Evolutionary conservation across 2,329 filamentous ascomycete genomes (phyloP).

Genomic region (Colletotrichum phormii): DNA sequence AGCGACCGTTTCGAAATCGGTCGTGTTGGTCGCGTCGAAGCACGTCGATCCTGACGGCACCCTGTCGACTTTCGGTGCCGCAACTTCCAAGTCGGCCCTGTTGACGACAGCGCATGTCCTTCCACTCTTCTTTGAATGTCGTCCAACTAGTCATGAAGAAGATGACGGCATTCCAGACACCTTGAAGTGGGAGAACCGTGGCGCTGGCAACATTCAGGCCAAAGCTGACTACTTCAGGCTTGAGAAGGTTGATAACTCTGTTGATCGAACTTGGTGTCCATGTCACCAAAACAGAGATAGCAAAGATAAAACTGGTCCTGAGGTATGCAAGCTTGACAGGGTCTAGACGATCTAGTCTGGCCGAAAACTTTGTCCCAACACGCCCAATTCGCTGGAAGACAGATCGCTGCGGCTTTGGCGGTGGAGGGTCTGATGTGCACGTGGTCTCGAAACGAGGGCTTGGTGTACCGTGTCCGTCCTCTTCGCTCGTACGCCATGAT

Average conservation of each 20-base stretch:
- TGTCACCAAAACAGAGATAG: conserved; percentile 69
- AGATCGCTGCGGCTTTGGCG: conserved; percentile 21
- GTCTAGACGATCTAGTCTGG: conserved; percentile 57
- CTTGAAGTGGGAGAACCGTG: conserved; percentile 80
- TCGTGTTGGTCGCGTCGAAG: conserved; percentile 5
- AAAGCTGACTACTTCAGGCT: conserved; percentile 66
- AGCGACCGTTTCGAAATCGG: conserved; percentile 7
- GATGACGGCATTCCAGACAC: conserved; percentile 83
- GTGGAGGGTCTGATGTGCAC: conserved; percentile 39
- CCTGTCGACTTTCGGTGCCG: conserved; percentile 9
- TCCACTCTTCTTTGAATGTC: conserved; percentile 51
- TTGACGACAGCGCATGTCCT: conserved; percentile 2
- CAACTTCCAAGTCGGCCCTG: conserved; percentile 24
- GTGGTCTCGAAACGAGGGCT: conserved; percentile 42
- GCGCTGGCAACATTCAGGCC: conserved; percentile 76
- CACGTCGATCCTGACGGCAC: conserved; percentile 7
- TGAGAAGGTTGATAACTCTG: conserved; percentile 75
- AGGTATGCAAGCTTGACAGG: conserved; percentile 71
- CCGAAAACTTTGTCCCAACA: conserved; percentile 22
- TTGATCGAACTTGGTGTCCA: conserved; percentile 79
- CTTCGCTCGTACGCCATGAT: conserved; percentile 35
- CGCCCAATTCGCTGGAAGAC: conserved; percentile 33
- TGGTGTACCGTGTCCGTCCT: background rate
- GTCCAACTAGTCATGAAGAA: conserved; percentile 75
- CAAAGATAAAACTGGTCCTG: conserved; percentile 70